These are phyloP conservation scores for Salvia hispanica DNA, from an alignment of 257 asterid genomes.

Conservation along the genomic window DNA sequence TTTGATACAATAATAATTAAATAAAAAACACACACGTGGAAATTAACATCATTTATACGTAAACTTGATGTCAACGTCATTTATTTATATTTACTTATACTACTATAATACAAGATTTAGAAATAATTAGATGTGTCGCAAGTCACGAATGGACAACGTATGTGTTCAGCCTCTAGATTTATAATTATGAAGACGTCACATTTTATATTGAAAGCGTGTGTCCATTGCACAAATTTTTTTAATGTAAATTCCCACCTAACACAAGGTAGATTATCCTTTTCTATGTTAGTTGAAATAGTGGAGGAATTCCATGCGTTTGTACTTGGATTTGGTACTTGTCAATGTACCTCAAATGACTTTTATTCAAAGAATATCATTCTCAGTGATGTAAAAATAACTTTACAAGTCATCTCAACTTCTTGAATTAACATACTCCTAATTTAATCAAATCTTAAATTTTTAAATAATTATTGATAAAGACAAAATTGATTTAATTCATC, in stretches of 20 bases:
- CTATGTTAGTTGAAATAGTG: conserved; percentile 8
- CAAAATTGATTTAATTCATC: too few species aligned
- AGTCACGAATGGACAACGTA: too few species aligned
- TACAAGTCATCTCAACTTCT: not conserved
- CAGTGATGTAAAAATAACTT: too few species aligned
- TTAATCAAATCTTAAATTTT: not conserved
- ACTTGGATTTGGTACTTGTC: not conserved
- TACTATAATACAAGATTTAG: too few species aligned
- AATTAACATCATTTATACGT: too few species aligned
- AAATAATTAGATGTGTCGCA: too few species aligned
- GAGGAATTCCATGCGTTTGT: not conserved
- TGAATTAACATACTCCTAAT: not conserved
- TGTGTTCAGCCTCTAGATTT: not conserved
- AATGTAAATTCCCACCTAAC: conserved; percentile 10
- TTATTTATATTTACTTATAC: too few species aligned
- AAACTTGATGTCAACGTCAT: too few species aligned
- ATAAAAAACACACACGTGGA: too few species aligned
- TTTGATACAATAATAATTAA: too few species aligned
- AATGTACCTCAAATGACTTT: not conserved
- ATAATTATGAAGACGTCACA: not conserved
- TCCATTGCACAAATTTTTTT: not conserved
- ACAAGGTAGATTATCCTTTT: conserved; percentile 21
- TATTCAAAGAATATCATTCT: too few species aligned
- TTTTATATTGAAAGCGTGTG: conserved; percentile 1
- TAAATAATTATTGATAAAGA: too few species aligned